Evolutionary conservation across 1,139 yeast genomes (phyloP), one percentile per base, ranked within the genome.

Genomic region (Entelexis paramagnoliae): DNA sequence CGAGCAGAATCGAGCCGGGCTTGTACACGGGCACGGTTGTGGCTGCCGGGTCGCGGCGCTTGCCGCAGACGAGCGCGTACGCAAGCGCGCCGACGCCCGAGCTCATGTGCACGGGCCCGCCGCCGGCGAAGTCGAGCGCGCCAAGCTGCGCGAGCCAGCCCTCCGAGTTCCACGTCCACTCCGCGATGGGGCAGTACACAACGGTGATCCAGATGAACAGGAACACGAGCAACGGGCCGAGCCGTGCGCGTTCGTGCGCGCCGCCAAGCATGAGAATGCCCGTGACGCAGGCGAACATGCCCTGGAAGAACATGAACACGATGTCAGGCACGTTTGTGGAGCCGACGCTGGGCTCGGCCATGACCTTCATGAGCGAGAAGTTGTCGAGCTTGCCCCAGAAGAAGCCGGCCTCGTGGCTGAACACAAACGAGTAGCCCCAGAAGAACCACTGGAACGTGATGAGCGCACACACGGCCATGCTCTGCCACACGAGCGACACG

Each of bases 211-310:
- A 91, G 60, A 85, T 71, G 68, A 91, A 89, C 58, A 89, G 73
- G 73, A 85, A 91, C 33, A 91, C 79, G 91, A 91, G 84, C 91
- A 89, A 85, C 54, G 97, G 97, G 40, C 91, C 88, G 59, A 89
- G 77, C 63, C 96, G 77, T n/a, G 96, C 96, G 67, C 97, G 80
- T 71, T 91, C 98, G 68, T 94, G 87, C 47, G 96, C 96, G 66
- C 96, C 97, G 65, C 97, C 97, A 48, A 88, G 78, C 91, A 89
- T 83, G 70, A 91, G 78, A 66, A 86, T 82, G 55, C 93, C 96
- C 36, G 96, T 87, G 51, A 82, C 83, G 64, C 84, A 80, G 48
- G 96, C 96, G 64, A 89, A 89, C 96, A 87, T 87, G 62, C 96
- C 95, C 70, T 89, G 96, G 77, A 81, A 89, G 60, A 86, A 80